Conservation (phyloP, 164 flowering plant genomes). For the Malania oleifera region DNA sequence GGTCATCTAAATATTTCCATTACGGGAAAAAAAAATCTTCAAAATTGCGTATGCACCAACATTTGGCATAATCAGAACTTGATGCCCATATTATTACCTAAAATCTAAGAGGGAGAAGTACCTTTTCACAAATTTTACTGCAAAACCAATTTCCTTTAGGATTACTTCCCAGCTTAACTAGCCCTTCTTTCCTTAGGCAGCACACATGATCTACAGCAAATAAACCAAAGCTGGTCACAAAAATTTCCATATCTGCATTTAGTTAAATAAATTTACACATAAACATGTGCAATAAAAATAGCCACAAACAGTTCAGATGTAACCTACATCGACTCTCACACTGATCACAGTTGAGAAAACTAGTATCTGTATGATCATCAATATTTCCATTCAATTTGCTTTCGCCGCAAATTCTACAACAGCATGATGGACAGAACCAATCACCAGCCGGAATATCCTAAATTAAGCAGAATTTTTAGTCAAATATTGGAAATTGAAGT, state of each 20-base stretch:
- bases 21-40: too few relatives aligned
- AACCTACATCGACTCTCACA: constrained; percentile 74
- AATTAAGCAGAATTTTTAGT: constrained; percentile 1
- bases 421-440: constrained; percentile 89
- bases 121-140: constrained; percentile 61
- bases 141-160: constrained; percentile 64
- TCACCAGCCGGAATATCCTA: constrained; percentile 77
- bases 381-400: constrained; percentile 21
- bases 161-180: constrained; percentile 9
- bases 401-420: constrained; percentile 61
- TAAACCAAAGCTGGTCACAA: neutral
- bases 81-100: neutral
- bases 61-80: too few relatives aligned
- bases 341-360: constrained; percentile 50
- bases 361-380: constrained; percentile 20
- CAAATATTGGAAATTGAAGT: neutral
- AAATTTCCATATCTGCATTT: neutral
- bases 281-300: neutral
- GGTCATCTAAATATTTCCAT: too few relatives aligned
- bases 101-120: constrained; percentile 15
- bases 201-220: constrained; percentile 58
- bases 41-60: too few relatives aligned
- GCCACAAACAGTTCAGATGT: constrained; percentile 4
- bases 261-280: neutral
- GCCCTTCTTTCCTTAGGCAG: constrained; percentile 41